Conservation (phyloP, 1,284 basidiomycete genomes). For the Malassezia dermatis region DNA sequence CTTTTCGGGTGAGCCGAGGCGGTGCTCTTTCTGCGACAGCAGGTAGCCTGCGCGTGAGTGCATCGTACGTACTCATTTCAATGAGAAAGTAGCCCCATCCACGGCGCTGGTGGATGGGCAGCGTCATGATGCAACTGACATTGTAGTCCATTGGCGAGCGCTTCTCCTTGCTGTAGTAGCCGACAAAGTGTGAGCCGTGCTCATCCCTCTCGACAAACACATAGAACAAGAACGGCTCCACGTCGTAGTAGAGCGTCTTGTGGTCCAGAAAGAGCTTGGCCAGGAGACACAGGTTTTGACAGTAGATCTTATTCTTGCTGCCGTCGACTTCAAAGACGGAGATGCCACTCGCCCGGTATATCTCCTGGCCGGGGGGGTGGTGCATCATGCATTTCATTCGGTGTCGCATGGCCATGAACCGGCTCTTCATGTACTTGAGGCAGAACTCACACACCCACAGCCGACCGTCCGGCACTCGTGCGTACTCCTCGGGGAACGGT, state of each 20-base stretch:
- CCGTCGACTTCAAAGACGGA: slow-evolving; percentile 98
- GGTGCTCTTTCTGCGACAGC: slow-evolving; percentile 86
- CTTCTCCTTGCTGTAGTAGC: slow-evolving; percentile 99
- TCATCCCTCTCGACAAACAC: slow-evolving; percentile 89
- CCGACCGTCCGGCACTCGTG: slow-evolving; percentile 78
- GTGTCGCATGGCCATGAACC: slow-evolving; percentile 77
- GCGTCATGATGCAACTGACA: slow-evolving; percentile 97
- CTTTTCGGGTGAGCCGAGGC: slow-evolving; percentile 95
- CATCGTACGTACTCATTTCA: slow-evolving; percentile 51
- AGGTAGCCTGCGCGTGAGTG: slow-evolving; percentile 63
- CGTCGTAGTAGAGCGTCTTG: slow-evolving; percentile 98
- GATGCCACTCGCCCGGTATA: slow-evolving; percentile 77
- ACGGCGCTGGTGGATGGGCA: slow-evolving; percentile 84
- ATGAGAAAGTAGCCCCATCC: slow-evolving; percentile 88
- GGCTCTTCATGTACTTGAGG: slow-evolving; percentile 94
- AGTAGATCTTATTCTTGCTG: slow-evolving; percentile 96
- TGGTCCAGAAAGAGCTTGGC: slow-evolving; percentile 99
- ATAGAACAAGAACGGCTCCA: slow-evolving; percentile 98
- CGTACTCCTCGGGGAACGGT: slow-evolving; percentile 96
- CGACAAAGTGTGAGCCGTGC: slow-evolving; percentile 81
- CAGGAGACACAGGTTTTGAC: slow-evolving; percentile 94
- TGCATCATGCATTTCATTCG: slow-evolving; percentile 79
- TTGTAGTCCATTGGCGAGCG: slow-evolving; percentile 80
- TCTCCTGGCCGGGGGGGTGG: slow-evolving; percentile 95
- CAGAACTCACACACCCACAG: slow-evolving; percentile 98